Percentiles rank a stretch among this genome's conserved stretches.
Evolutionary conservation across 495 filamentous ascomycete species (phyloP).

Genomic region (Penicillium maclennaniae): DNA sequence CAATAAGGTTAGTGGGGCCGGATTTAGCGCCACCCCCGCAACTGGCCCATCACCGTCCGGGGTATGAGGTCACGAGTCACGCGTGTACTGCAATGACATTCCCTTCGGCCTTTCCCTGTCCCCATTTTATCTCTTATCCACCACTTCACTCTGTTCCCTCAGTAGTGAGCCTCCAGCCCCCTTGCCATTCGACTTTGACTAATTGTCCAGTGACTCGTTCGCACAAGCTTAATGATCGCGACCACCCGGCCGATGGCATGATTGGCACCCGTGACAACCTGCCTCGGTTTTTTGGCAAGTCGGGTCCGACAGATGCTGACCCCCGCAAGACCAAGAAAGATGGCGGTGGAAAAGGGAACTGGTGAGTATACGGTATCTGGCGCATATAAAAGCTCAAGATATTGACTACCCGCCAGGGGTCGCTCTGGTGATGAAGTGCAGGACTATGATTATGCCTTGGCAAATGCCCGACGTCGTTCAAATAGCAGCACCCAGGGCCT

Average conservation of each 20-base stretch:
- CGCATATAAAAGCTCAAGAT: not conserved
- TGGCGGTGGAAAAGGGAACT: conserved; percentile 88
- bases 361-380: conserved; percentile 52
- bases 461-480: conserved; percentile 84
- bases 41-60: not conserved
- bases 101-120: not conserved
- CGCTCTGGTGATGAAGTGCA: conserved; percentile 75
- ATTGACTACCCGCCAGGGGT: conserved; percentile 55
- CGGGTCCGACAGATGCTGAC: conserved; percentile 73
- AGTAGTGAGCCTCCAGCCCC: conserved; percentile 5
- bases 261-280: conserved; percentile 63
- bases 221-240: conserved; percentile 86
- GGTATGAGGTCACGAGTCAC: not conserved
- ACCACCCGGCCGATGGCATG: conserved; percentile 68
- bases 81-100: not conserved
- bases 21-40: not conserved
- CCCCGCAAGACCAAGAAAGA: conserved; percentile 97
- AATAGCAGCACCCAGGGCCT: conserved; percentile 75
- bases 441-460: conserved; percentile 73
- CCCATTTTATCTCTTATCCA: not conserved
- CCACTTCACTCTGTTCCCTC: not conserved
- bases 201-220: conserved; percentile 77
- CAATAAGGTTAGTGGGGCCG: not conserved
- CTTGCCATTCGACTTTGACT: not conserved
- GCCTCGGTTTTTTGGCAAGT: conserved; percentile 89